Evolutionary conservation across 306 rosid species (phyloP).

Genomic region (Oxytropis ochrocephala): DNA sequence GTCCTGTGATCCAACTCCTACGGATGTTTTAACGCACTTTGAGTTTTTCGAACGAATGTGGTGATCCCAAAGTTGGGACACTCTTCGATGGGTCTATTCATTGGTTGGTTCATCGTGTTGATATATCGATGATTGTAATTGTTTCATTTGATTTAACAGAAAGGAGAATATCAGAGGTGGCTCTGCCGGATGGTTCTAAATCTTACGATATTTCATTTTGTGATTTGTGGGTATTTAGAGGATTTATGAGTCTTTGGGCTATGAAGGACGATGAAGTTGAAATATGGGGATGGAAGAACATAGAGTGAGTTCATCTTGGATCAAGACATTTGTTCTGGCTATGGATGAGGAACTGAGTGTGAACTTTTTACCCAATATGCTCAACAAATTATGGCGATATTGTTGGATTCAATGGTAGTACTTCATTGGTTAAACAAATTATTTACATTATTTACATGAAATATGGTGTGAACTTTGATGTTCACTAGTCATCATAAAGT

Average conservation of each 20-base stretch:
- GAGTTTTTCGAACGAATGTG: no score
- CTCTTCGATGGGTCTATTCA: not conserved
- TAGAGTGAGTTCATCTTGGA: constrained; percentile 23
- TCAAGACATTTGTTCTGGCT: not conserved
- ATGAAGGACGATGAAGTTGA: not conserved
- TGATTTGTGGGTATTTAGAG: not conserved
- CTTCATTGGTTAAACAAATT: no score
- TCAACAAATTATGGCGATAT: no score
- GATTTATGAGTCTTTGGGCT: not conserved
- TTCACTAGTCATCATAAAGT: no score
- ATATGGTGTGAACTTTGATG: no score
- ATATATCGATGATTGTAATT: not conserved
- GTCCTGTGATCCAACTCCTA: no score
- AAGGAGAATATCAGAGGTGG: not conserved
- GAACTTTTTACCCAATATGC: no score
- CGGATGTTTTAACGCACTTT: no score
- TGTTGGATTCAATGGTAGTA: no score
- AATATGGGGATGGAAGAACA: constrained; percentile 27
- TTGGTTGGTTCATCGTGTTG: not conserved
- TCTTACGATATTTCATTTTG: no score
- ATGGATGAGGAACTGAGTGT: not conserved
- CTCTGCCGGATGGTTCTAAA: not conserved
- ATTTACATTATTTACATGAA: no score
- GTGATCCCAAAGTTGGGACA: not conserved
- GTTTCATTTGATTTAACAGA: constrained; percentile 9